phyloP scores from a whole-genome alignment of 192 early-diverging fungal genomes.

The Mortierella claussenii region DNA sequence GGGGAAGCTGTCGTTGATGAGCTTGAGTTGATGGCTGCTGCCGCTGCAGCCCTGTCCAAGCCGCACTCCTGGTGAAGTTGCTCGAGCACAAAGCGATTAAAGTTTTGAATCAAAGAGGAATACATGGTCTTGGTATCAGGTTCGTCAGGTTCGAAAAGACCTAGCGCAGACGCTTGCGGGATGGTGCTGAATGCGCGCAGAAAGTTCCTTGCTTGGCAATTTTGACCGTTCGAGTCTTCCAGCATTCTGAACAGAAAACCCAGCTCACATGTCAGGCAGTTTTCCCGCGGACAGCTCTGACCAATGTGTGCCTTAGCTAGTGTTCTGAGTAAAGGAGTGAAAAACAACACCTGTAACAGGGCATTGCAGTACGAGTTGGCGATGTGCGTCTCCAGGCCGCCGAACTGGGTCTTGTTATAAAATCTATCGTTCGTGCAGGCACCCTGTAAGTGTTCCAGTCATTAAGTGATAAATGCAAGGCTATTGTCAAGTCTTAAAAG shows the following conservation, averaged over 20 bases:
- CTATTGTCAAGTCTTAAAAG: no score
- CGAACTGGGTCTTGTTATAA: slow-evolving; percentile 89
- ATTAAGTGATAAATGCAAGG: no score
- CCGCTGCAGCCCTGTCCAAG: slow-evolving; percentile 41
- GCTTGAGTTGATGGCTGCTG: slow-evolving; percentile 20
- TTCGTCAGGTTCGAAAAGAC: slow-evolving; percentile 88
- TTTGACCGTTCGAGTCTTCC: slow-evolving; percentile 87
- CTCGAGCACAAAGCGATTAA: slow-evolving; percentile 92
- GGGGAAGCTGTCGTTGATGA: slow-evolving; percentile 51
- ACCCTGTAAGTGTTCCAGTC: no score
- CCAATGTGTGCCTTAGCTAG: slow-evolving; percentile 81
- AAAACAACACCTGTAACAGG: slow-evolving; percentile 88
- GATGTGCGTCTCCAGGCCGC: slow-evolving; percentile 94
- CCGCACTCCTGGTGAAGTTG: slow-evolving; percentile 84
- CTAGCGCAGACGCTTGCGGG: slow-evolving; percentile 87
- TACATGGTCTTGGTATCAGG: slow-evolving; percentile 69
- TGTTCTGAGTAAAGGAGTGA: slow-evolving; percentile 68
- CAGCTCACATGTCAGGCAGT: slow-evolving; percentile 92
- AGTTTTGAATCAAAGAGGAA: slow-evolving; percentile 84
- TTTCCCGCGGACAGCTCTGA: slow-evolving; percentile 72
- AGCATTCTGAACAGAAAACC: slow-evolving; percentile 95
- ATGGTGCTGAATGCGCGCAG: slow-evolving; percentile 85
- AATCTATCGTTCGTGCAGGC: slow-evolving; percentile 55
- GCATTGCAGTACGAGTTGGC: slow-evolving; percentile 91
- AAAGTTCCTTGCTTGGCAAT: slow-evolving; percentile 96